A percentile compares a stretch with the other conserved stretches of the same genome.
phyloP scores from a whole-genome alignment of 2,329 filamentous ascomycete species.

The Neofusicoccum kwambonambiense region DNA sequence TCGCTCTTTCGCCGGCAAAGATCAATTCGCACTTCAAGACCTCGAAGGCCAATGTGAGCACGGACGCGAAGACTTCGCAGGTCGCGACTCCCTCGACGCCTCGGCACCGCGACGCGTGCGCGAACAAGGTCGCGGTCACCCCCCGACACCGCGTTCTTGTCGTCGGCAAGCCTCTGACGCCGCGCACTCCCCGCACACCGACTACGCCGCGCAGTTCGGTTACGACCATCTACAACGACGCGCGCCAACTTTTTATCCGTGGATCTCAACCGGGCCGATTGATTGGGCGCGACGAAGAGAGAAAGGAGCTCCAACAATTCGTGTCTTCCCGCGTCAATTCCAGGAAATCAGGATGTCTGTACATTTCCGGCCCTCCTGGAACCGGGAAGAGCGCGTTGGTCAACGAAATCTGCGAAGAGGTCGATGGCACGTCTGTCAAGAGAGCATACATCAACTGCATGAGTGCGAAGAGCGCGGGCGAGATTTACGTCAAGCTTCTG shows the following conservation, averaged over 20 bases:
- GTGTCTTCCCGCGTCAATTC: conserved; percentile 62
- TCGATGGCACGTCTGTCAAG: conserved; percentile 56
- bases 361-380: conserved; percentile 92
- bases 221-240: conserved; percentile 80
- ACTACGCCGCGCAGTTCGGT: conserved; percentile 63
- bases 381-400: conserved; percentile 97
- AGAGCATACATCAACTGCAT: conserved; percentile 92
- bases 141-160: conserved; percentile 82
- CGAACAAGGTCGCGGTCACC: conserved; percentile 67
- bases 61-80: conserved; percentile 41
- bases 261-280: conserved; percentile 72
- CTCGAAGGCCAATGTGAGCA: conserved; percentile 49
- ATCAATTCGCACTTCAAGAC: conserved; percentile 45
- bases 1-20: conserved; percentile 46
- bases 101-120: conserved; percentile 75
- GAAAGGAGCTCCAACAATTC: conserved; percentile 66
- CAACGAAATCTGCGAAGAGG: conserved; percentile 68
- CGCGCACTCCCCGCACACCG: conserved; percentile 74
- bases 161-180: conserved; percentile 70
- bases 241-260: conserved; percentile 81
- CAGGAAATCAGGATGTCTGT: conserved; percentile 74
- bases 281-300: conserved; percentile 72
- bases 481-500: conserved; percentile 78
- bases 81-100: conserved; percentile 64
- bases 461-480: conserved; percentile 85